Percentiles rank a stretch among this genome's conserved stretches.
Evolutionary conservation across 305 asterid genomes (phyloP).

Genomic region (Withania somnifera): DNA sequence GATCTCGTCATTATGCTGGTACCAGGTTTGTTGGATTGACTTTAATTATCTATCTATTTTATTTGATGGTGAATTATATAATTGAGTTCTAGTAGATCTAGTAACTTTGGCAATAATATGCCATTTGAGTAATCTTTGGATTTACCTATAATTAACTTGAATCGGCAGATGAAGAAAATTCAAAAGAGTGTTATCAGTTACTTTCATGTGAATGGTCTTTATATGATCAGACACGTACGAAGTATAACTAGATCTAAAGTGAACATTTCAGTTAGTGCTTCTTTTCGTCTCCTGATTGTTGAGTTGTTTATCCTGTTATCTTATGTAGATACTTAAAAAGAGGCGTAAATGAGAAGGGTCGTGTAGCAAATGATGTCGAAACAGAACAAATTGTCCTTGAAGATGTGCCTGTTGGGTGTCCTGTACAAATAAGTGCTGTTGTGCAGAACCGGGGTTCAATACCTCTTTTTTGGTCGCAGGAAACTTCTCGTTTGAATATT

Average conservation of each 20-base stretch:
- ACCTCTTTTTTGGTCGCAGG: slow-evolving; percentile 98
- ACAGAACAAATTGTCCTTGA: slow-evolving; percentile 87
- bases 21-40: slow-evolving; percentile 47
- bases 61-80: neutral
- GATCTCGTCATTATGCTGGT: slow-evolving; percentile 97
- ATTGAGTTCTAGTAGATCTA: neutral
- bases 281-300: neutral
- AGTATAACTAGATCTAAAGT: neutral
- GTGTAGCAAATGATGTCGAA: slow-evolving; percentile 96
- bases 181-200: neutral
- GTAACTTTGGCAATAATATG: neutral
- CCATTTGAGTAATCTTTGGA: neutral
- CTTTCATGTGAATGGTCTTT: neutral
- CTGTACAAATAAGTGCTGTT: slow-evolving; percentile 55
- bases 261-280: neutral
- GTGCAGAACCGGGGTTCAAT: slow-evolving; percentile 94
- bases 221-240: neutral
- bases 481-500: slow-evolving; percentile 68
- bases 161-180: neutral
- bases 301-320: slow-evolving; percentile 7
- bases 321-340: slow-evolving; percentile 58
- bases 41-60: neutral
- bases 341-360: slow-evolving; percentile 90
- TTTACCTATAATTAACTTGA: neutral
- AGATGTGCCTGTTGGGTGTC: slow-evolving; percentile 43